Percentiles rank a stretch among this genome's conserved stretches.
Conservation (phyloP, 2,329 filamentous ascomycete genomes). For the Ceratocystis eucalypticola region DNA sequence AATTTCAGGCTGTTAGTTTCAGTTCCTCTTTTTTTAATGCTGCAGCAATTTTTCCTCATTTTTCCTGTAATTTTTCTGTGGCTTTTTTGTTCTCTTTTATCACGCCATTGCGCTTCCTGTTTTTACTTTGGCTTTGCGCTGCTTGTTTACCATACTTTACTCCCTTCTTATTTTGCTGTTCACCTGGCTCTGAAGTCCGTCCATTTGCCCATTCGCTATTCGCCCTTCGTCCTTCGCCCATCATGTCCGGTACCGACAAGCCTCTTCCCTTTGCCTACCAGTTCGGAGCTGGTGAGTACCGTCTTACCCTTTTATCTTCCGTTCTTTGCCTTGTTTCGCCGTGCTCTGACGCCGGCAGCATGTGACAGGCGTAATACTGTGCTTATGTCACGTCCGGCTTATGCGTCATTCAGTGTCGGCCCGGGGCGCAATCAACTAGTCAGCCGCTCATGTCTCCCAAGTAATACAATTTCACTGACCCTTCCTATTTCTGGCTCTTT, state of each 20-base stretch:
- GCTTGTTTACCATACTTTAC: slow-evolving; percentile 4
- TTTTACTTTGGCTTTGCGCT: background rate
- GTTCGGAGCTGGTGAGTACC: slow-evolving; percentile 63
- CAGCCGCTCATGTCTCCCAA: background rate
- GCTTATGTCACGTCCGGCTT: background rate
- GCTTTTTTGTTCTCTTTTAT: background rate
- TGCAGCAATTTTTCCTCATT: background rate
- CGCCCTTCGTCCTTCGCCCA: slow-evolving; percentile 26
- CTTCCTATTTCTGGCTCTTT: background rate
- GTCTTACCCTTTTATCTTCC: no score
- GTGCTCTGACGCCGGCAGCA: background rate
- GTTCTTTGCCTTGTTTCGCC: background rate
- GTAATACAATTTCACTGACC: background rate
- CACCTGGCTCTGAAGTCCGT: background rate
- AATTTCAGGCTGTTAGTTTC: slow-evolving; percentile 8
- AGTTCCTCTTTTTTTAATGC: slow-evolving; percentile 7
- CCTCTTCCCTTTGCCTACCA: slow-evolving; percentile 88
- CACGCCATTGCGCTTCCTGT: slow-evolving; percentile 1
- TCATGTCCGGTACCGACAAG: slow-evolving; percentile 49
- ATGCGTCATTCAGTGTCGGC: background rate
- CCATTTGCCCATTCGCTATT: background rate
- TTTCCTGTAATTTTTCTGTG: slow-evolving; percentile 4
- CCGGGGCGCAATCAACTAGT: background rate
- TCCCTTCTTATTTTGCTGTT: background rate
- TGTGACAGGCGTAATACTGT: background rate